A percentile compares a stretch with the other conserved stretches of the same genome.
Conservation (phyloP, 2,329 filamentous ascomycete genomes). For the Zasmidium angulare region DNA sequence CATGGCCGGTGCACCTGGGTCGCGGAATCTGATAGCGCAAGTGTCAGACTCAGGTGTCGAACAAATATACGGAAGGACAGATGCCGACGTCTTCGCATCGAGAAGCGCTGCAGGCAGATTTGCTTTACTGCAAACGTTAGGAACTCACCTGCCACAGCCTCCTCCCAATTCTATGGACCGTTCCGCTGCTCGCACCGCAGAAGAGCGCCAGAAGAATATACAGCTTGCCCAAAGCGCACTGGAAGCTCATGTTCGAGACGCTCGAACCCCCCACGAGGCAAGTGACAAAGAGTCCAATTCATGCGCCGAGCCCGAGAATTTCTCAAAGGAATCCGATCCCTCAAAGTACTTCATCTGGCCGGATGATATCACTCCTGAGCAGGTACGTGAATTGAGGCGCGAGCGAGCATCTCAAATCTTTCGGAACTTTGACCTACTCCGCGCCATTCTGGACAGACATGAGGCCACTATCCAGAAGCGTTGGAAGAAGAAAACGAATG, state of each 20-base stretch:
- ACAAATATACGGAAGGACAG: too few species aligned
- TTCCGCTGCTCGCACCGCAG: background rate
- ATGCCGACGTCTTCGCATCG: background rate
- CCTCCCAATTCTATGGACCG: background rate
- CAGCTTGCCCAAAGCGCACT: background rate
- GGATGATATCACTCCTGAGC: background rate
- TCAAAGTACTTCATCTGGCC: too few species aligned
- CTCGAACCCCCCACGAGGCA: too few species aligned
- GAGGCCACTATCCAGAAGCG: constrained; percentile 10
- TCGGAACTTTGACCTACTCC: constrained; percentile 5
- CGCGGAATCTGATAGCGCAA: too few species aligned
- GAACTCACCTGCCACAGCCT: background rate
- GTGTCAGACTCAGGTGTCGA: too few species aligned
- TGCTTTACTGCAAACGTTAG: background rate
- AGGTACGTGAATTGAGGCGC: background rate
- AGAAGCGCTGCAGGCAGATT: background rate
- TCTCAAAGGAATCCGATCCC: background rate
- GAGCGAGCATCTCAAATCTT: constrained; percentile 3
- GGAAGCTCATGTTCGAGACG: too few species aligned
- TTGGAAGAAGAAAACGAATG: constrained; percentile 16
- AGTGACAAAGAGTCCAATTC: too few species aligned
- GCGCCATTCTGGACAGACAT: constrained; percentile 7
- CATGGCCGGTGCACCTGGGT: too few species aligned
- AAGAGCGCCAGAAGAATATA: background rate
- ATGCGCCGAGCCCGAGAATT: too few species aligned